A percentile compares a stretch with the other conserved stretches of the same genome.
Evolutionary conservation across 164 flowering plant genomes (phyloP).

Genomic region (Amborella trichopoda): DNA sequence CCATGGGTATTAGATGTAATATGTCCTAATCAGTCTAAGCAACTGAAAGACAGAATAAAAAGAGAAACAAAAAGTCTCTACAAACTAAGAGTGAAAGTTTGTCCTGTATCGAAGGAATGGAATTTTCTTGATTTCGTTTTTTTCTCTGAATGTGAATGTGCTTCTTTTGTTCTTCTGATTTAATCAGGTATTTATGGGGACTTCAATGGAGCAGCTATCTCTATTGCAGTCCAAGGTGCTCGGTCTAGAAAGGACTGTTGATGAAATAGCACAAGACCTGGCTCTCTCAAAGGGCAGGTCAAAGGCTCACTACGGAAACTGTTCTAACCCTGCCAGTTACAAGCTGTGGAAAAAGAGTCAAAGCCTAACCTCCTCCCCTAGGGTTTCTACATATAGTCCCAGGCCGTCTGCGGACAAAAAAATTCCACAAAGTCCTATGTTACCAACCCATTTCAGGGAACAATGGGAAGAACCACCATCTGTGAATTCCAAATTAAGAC

Average conservation of each 20-base stretch:
- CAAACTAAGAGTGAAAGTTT: too few species aligned
- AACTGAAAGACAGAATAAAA: too few species aligned
- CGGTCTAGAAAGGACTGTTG: conserved; percentile 46
- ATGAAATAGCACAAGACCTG: conserved; percentile 34
- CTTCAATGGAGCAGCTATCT: conserved; percentile 48
- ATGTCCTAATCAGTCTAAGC: too few species aligned
- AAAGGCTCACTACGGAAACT: conserved; percentile 16
- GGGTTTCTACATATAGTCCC: conserved; percentile 50
- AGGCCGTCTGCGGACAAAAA: conserved; percentile 49
- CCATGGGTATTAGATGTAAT: too few species aligned
- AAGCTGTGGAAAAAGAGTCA: conserved; percentile 28
- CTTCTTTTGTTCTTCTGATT: not conserved
- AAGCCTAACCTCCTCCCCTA: conserved; percentile 35
- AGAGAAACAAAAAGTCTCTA: too few species aligned
- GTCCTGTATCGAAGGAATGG: too few species aligned
- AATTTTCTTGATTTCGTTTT: too few species aligned
- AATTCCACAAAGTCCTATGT: conserved; percentile 21
- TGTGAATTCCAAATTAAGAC: conserved; percentile 22
- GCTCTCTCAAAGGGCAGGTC: too few species aligned
- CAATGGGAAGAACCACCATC: conserved; percentile 31
- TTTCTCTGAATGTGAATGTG: too few species aligned
- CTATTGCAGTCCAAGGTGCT: conserved; percentile 57
- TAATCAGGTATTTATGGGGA: conserved; percentile 51
- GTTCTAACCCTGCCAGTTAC: conserved; percentile 21
- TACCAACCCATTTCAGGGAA: conserved; percentile 21